Evolutionary conservation across 768 basidiomycete genomes (phyloP), one percentile per base, ranked within the genome.

Genomic region (Phallus indusiatus): DNA sequence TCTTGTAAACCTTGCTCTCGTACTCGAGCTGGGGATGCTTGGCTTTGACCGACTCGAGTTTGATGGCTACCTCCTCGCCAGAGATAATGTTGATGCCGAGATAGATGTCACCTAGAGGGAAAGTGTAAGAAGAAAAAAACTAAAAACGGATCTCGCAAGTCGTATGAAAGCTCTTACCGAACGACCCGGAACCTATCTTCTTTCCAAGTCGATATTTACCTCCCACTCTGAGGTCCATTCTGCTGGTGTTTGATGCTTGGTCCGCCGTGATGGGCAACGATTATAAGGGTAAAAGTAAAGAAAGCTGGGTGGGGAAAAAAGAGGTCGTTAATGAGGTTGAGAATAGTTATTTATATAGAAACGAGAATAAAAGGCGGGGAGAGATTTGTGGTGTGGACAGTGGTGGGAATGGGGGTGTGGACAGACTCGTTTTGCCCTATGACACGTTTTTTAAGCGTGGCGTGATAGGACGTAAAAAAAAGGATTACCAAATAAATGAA

Each of bases 1-100:
- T 93, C 84, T 97, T 98, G 76, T 87, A 88, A 52, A 90, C 89
- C 73, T 90, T 89, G 64, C 75, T 79, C 75, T 99, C 95, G 70
- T 99, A 99, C 73, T 99, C 96, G 68, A 99, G 88, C 75, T 99
- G 96, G n/a, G 96, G 96, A 66, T 99, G 96, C 74, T 99, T 99
- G 65, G 96, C 96, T 75, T 99, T 99, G 73, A 98, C 93, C 1
- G 95, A 97, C 75, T 99, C 96, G 67, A 99, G 90, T 76, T 99
- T 99, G 82, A 99, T 99, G 70, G 94, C 96, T 62, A 98, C 95
- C 71, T 98, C 96, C 72, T 99, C 96, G 22, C 95, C 95, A 17
- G 95, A 97, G 71, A 98, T 97, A 78, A 99, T 97, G 81, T 98
- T 99, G 73, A 96, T 95, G 60, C 96, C 96, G 62, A 98, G 90